A percentile compares a stretch with the other conserved stretches of the same genome.
These are phyloP conservation scores for Scheffersomyces titani DNA, from an alignment of 1,139 yeast genomes.

Conservation along the genomic window DNA sequence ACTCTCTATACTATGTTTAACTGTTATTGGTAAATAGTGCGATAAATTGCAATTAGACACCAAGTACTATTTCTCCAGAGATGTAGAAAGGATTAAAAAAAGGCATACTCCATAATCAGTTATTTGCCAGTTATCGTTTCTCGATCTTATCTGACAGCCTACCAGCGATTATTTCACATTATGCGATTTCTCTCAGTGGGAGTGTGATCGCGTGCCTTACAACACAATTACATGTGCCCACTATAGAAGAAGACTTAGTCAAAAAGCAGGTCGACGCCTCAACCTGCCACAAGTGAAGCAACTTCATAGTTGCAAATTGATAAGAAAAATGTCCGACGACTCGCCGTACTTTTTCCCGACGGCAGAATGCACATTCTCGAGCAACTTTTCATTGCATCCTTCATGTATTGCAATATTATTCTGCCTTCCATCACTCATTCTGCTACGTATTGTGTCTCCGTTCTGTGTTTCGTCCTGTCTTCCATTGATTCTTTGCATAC, in stretches of 20 bases:
- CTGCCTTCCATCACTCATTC: background rate
- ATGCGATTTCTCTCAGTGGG: background rate
- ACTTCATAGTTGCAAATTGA: background rate
- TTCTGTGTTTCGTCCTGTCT: background rate
- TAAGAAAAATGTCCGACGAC: background rate
- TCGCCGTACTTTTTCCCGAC: background rate
- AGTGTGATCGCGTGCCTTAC: background rate
- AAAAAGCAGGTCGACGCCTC: background rate
- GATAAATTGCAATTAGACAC: too few species aligned
- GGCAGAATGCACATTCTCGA: background rate
- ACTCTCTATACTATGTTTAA: too few species aligned
- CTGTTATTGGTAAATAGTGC: too few species aligned
- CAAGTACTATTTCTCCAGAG: too few species aligned
- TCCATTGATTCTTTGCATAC: background rate
- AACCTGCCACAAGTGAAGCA: background rate
- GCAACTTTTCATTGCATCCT: too few species aligned
- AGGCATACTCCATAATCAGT: too few species aligned
- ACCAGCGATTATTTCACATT: background rate
- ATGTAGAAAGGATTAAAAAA: too few species aligned
- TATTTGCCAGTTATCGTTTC: too few species aligned
- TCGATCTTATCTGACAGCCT: background rate
- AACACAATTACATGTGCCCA: background rate
- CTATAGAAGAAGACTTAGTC: background rate
- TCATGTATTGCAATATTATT: too few species aligned
- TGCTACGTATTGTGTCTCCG: background rate